Conservation (phyloP, 1,139 yeast genomes). For the Wickerhamomyces sp. region DNA sequence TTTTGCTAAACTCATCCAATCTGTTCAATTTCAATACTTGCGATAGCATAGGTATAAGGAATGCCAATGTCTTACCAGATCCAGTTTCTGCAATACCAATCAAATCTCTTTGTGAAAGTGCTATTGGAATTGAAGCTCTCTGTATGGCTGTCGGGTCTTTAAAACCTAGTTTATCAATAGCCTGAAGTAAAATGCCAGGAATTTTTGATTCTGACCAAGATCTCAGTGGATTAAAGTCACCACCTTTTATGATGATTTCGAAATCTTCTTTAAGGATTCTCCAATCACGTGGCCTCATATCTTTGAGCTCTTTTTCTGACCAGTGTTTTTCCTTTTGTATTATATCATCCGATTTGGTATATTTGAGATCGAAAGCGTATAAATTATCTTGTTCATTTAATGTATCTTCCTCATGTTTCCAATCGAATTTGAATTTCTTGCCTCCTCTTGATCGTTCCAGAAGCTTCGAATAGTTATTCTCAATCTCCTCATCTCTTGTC, state of each 20-base stretch:
- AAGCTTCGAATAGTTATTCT: constrained; percentile 10
- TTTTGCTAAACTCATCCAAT: constrained; percentile 32
- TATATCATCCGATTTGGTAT: constrained; percentile 8
- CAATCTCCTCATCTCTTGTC: constrained; percentile 18
- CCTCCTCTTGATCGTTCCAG: constrained; percentile 11
- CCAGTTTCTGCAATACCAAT: constrained; percentile 97
- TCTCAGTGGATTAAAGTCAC: constrained; percentile 55
- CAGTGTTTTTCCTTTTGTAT: constrained; percentile 42
- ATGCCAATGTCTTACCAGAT: constrained; percentile 89
- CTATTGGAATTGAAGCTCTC: constrained; percentile 80
- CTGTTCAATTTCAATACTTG: constrained; percentile 48
- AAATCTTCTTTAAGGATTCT: constrained; percentile 79
- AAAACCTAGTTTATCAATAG: constrained; percentile 42
- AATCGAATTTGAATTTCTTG: constrained; percentile 59
- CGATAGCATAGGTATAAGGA: constrained; percentile 65
- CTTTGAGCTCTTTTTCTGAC: constrained; percentile 56
- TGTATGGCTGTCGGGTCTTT: constrained; percentile 83
- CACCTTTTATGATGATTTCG: constrained; percentile 58
- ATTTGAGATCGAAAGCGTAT: constrained; percentile 4
- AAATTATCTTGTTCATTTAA: constrained; percentile 41
- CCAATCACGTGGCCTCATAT: constrained; percentile 88
- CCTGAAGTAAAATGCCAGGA: constrained; percentile 38
- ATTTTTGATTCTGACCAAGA: constrained; percentile 64
- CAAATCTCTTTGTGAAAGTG: constrained; percentile 56
- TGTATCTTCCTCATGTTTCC: constrained; percentile 71